phyloP scores from a whole-genome alignment of 2,329 filamentous ascomycete genomes.

The Xylaria sp. region DNA sequence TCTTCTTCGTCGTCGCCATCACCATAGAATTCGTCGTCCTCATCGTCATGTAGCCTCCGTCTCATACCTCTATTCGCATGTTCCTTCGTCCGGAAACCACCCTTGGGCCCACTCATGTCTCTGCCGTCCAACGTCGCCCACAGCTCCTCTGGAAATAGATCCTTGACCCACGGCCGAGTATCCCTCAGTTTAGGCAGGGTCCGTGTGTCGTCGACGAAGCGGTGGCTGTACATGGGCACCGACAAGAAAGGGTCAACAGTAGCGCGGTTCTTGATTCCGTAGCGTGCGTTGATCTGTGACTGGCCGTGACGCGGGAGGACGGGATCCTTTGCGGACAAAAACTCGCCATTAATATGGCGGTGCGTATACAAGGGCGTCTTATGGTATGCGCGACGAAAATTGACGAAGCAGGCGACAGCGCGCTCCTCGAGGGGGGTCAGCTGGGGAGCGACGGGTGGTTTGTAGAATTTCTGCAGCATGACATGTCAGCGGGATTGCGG shows the following conservation, averaged over 20 bases:
- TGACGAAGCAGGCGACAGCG: slow-evolving; percentile 62
- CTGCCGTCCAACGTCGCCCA: slow-evolving; percentile 64
- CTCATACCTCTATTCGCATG: slow-evolving; percentile 44
- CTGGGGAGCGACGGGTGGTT: slow-evolving; percentile 58
- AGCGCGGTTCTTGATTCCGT: slow-evolving; percentile 64
- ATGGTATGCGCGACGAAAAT: slow-evolving; percentile 67
- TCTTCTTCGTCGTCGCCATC: slow-evolving; percentile 43
- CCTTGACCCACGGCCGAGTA: slow-evolving; percentile 57
- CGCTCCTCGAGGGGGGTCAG: slow-evolving; percentile 58
- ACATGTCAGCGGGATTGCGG: slow-evolving; percentile 21
- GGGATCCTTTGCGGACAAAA: slow-evolving; percentile 50
- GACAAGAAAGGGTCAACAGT: slow-evolving; percentile 68
- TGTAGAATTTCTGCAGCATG: slow-evolving; percentile 56
- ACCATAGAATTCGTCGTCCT: slow-evolving; percentile 54
- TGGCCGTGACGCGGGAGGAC: slow-evolving; percentile 62
- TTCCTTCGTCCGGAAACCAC: slow-evolving; percentile 48
- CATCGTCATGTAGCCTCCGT: slow-evolving; percentile 59
- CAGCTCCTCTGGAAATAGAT: slow-evolving; percentile 67
- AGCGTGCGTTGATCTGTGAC: slow-evolving; percentile 67
- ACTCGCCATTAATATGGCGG: slow-evolving; percentile 52
- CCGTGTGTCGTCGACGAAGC: slow-evolving; percentile 62
- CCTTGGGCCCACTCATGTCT: slow-evolving; percentile 48
- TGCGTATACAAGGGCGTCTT: slow-evolving; percentile 66
- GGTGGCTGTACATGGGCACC: slow-evolving; percentile 67
- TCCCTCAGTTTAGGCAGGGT: slow-evolving; percentile 64